Evolutionary conservation across 108 stramenopile species (phyloP), one percentile per base, ranked within the genome.

Genomic region (Cylindrotheca fusiformis): DNA sequence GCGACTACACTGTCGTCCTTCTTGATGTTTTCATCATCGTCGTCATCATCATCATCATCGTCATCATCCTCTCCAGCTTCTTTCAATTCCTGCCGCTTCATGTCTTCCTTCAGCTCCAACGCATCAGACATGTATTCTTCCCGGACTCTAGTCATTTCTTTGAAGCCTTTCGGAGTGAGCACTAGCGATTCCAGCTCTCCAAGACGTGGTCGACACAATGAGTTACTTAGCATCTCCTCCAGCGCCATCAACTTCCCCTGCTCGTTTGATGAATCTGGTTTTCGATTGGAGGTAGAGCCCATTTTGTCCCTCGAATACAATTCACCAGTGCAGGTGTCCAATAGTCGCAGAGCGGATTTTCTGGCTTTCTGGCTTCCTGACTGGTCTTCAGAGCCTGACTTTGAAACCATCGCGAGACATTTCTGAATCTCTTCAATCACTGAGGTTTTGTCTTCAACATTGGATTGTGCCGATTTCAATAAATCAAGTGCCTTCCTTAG

Each of bases 101-200:
- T 71, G 22, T 90, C 83, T 67, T 88, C 89, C 54, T 90, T 94
- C 31, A 90, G 56, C 28, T 54, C 67, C 10, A 88, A 60, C 20
- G 89, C 88, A 45, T 84, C 87, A 22, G 77, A 74, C 84, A 90
- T 94, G 58, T 90, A 90, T n/a, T 82, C 77, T 58, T 88, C 85
- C 32, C 82, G 79, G 25, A 72, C 60, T 44, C 74, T 74, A 4
- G 68, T 68, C 20, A 87, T 52, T 29, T 75, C 60, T 52, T 88
- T 86, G 60, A 80, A 85, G 41, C 81, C 60, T 32, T 72, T 68
- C 49, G 52, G 67, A 4, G 76, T 63, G 50, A 88, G 57, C 19
- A 55, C 55, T 14, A 85, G 77, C 17, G 50, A 54, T 44, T 71
- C 60, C 14, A 84, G 72, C 25, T 76, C 60, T 1, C 91, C 91